These are phyloP conservation scores for Irpex sp. DNA, from an alignment of 1,284 basidiomycete species.

Conservation along the genomic window DNA sequence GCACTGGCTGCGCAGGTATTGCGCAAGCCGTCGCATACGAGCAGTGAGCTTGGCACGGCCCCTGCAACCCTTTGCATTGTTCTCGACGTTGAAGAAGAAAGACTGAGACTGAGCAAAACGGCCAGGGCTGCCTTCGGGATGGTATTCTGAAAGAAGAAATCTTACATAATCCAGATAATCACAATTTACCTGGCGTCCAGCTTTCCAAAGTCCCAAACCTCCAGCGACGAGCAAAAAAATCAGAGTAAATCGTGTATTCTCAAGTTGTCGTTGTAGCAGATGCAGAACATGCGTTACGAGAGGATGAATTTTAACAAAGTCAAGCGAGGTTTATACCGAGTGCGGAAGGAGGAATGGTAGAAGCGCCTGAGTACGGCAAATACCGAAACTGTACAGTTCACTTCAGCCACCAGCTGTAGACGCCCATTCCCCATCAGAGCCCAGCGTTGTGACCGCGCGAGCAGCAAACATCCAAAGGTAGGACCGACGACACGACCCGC, in stretches of 20 bases:
- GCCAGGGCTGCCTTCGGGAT: too few relatives aligned
- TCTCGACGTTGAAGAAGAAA: not conserved
- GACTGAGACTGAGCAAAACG: too few relatives aligned
- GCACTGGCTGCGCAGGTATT: not conserved
- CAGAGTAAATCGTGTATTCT: too few relatives aligned
- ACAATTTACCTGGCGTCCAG: too few relatives aligned
- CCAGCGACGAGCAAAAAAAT: too few relatives aligned
- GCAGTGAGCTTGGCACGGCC: not conserved
- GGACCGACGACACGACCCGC: constrained; percentile 18
- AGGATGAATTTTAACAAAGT: too few relatives aligned
- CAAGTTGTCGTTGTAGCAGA: too few relatives aligned
- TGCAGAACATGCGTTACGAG: too few relatives aligned
- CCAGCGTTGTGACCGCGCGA: not conserved
- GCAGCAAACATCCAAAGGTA: constrained; percentile 14
- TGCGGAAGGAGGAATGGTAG: not conserved
- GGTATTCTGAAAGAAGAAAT: too few relatives aligned
- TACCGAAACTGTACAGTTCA: constrained; percentile 12
- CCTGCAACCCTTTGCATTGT: not conserved
- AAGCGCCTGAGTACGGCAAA: not conserved
- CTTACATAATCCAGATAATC: too few relatives aligned
- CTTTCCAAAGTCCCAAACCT: too few relatives aligned
- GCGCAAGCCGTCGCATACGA: not conserved
- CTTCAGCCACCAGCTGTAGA: constrained; percentile 9
- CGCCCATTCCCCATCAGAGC: constrained; percentile 4
- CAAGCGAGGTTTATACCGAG: too few relatives aligned